phyloP scores from a whole-genome alignment of 1,139 yeast species.

The Torulaspora pretoriensis region DNA sequence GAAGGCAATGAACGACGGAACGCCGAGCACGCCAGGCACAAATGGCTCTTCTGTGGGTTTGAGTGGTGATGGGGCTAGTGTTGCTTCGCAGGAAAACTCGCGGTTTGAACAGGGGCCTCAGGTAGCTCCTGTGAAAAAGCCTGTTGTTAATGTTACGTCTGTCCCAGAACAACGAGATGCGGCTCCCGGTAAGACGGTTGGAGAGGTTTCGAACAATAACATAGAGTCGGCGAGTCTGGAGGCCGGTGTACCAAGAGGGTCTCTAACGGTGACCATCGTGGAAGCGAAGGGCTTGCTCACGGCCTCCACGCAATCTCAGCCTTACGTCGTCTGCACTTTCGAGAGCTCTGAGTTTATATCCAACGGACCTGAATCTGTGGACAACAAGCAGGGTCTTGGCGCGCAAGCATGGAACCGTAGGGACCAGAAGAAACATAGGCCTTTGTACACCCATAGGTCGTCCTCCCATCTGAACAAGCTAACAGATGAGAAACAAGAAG shows the following conservation, averaged over 20 bases:
- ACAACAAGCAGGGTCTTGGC: slow-evolving; percentile 36
- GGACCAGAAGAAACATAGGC: slow-evolving; percentile 37
- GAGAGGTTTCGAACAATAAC: slow-evolving; percentile 1
- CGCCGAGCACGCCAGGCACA: slow-evolving; percentile 13
- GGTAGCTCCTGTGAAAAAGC: not conserved
- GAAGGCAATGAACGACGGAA: slow-evolving; percentile 27
- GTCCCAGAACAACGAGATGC: not conserved
- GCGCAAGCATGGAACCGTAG: slow-evolving; percentile 29
- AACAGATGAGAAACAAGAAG: slow-evolving; percentile 16
- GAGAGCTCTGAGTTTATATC: slow-evolving; percentile 90
- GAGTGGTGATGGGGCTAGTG: not conserved
- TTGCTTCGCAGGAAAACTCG: not conserved
- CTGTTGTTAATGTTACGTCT: not conserved
- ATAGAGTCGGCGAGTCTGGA: slow-evolving; percentile 18
- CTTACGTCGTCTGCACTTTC: slow-evolving; percentile 90
- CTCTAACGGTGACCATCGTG: slow-evolving; percentile 70
- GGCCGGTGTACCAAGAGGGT: slow-evolving; percentile 64
- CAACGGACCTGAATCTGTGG: slow-evolving; percentile 67
- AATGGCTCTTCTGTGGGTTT: not conserved
- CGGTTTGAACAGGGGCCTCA: not conserved
- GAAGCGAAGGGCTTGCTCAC: slow-evolving; percentile 70
- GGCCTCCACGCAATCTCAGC: slow-evolving; percentile 54
- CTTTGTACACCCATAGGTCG: slow-evolving; percentile 60
- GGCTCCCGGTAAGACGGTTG: not conserved
- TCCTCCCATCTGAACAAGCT: slow-evolving; percentile 54